Base-by-base conservation (phyloP, 2,329 filamentous ascomycete genomes). In the Lasiodiplodia hormozganensis region DNA sequence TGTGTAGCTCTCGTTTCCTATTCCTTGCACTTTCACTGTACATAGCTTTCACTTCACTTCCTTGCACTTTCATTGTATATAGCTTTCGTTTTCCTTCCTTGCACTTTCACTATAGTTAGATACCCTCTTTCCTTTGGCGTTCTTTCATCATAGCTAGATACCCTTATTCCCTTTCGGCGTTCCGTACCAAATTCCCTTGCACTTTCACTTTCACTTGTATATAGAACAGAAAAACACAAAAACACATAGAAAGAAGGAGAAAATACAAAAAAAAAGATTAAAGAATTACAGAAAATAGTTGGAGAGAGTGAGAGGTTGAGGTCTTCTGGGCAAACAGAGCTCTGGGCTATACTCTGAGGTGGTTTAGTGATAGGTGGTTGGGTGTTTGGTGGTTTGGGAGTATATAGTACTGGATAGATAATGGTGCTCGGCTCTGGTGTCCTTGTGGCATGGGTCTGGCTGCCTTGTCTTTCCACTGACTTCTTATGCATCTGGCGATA, bases 361-460 rank as follows among this genome's bases (percentile, higher is more conserved):
- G 43, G 7, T n/a, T 52, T 14, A 18, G 28, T 34, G n/a, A n/a
- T n/a, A 11, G 8, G n/a, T 10, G 31, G 53, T n/a, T 12, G 7
- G 43, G 6, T 2, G 21, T 49, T 49, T 18, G 8, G 25, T 53
- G 23, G 28, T 34, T 34, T 34, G 31, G 31, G 31, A 34, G 43
- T 47, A 47, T 18, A 21, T 47, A 47, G 43, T 21, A 52, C 8
- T 10, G 28, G 14, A 18, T 28, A 12, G n/a, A 53, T 31, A 53
- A 28, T 8, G n/a, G 28, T 6, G 16, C 28, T 53, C 23, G 23
- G 51, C 51, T 18, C 25, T 28, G 51, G 51, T 18, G 25, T 53
- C 51, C 23, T 53, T 53, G 25, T 53, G 51, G 51, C 23, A 31
- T 53, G 51, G 51, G 23, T 53, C 51, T 53, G 51, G 51, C 51